Conservation (phyloP, 1,139 yeast genomes). For the Hanseniaspora uvarum region DNA sequence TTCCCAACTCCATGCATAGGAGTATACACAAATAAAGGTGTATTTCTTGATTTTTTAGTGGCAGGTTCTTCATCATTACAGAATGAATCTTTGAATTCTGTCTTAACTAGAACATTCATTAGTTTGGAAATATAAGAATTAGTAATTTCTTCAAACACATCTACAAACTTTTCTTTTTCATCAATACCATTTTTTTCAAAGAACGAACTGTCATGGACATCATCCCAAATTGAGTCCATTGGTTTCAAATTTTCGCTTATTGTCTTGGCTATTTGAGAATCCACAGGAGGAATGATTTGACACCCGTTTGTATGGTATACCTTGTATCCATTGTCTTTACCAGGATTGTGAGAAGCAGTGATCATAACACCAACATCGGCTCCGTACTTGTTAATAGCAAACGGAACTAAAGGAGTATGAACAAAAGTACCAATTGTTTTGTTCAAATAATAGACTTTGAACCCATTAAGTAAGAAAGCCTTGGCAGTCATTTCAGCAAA, state of each 20-base stretch:
- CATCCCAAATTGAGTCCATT: constrained; percentile 45
- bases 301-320: constrained; percentile 92
- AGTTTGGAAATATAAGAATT: constrained; percentile 21
- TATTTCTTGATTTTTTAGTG: constrained; percentile 23
- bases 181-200: constrained; percentile 25
- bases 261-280: constrained; percentile 52
- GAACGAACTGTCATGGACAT: constrained; percentile 22
- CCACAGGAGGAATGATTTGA: constrained; percentile 91
- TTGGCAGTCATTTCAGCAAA: constrained; percentile 74
- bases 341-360: constrained; percentile 95
- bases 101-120: constrained; percentile 18
- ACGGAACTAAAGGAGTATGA: constrained; percentile 91
- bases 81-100: background rate
- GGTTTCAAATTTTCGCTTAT: constrained; percentile 57
- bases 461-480: constrained; percentile 59
- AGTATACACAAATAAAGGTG: constrained; percentile 58
- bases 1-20: constrained; percentile 94
- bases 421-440: constrained; percentile 36
- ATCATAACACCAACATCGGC: constrained; percentile 88
- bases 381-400: constrained; percentile 51
- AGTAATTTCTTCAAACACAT: constrained; percentile 33
- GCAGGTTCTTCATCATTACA: constrained; percentile 21
- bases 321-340: constrained; percentile 85
- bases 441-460: constrained; percentile 59
- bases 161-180: constrained; percentile 27